Evolutionary conservation across 192 early-diverging fungal genomes (phyloP).

Genomic region (Dissophora ornata): DNA sequence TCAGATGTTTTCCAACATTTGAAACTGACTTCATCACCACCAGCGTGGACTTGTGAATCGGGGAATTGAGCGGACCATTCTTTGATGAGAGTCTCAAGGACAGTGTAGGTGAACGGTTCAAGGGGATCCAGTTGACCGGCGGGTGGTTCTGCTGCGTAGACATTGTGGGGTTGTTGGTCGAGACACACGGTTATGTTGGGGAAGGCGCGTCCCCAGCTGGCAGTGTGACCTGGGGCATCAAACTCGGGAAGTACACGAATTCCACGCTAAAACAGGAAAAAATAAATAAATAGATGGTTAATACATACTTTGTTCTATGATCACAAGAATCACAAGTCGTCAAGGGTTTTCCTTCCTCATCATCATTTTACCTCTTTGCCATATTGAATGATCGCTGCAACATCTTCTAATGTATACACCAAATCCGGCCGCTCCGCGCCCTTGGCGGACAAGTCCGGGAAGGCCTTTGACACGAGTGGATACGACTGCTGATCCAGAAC

Average conservation of each 20-base stretch:
- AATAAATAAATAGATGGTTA: not conserved
- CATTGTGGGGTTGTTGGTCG: slow-evolving; percentile 60
- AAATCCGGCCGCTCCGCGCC: slow-evolving; percentile 72
- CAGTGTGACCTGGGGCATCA: slow-evolving; percentile 89
- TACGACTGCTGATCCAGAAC: slow-evolving; percentile 79
- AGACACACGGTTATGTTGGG: slow-evolving; percentile 67
- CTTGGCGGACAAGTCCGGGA: slow-evolving; percentile 73
- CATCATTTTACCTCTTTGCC: slow-evolving; percentile 49
- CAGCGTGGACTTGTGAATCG: slow-evolving; percentile 81
- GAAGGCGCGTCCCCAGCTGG: slow-evolving; percentile 53
- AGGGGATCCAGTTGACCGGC: slow-evolving; percentile 87
- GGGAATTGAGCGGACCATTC: slow-evolving; percentile 77
- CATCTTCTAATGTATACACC: slow-evolving; percentile 79
- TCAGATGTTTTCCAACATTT: slow-evolving; percentile 72
- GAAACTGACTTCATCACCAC: slow-evolving; percentile 80
- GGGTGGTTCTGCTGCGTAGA: slow-evolving; percentile 71
- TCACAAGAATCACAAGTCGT: too few species aligned
- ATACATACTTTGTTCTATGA: too few species aligned
- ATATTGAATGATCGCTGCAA: slow-evolving; percentile 75
- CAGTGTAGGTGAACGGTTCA: slow-evolving; percentile 70
- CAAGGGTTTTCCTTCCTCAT: too few species aligned
- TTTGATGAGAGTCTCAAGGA: slow-evolving; percentile 71
- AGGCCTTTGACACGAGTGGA: slow-evolving; percentile 69
- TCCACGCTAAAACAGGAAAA: slow-evolving; percentile 62
- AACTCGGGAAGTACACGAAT: slow-evolving; percentile 93